Evolutionary conservation across 2,329 filamentous ascomycete genomes (phyloP).

Genomic region (Fusarium lyarnte): DNA sequence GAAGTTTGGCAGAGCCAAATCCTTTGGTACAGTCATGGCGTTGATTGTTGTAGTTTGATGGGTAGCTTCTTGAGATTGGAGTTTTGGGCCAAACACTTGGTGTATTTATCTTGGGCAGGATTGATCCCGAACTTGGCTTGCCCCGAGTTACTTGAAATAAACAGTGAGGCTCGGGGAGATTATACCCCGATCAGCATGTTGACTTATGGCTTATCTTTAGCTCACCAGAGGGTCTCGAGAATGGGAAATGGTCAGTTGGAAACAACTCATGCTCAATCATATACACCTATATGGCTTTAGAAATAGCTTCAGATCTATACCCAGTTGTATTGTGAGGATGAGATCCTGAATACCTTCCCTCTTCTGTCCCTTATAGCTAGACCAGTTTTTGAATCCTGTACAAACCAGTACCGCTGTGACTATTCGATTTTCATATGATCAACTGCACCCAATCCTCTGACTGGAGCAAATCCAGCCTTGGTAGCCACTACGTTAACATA

Average conservation of each 20-base stretch:
- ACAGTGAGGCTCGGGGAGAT: not conserved
- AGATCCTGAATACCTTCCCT: fast-evolving
- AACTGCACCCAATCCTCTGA: not conserved
- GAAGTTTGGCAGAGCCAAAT: not conserved
- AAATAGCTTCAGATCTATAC: fast-evolving
- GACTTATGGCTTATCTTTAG: not conserved
- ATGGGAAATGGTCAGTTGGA: fast-evolving
- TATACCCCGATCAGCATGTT: not conserved
- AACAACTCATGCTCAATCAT: fast-evolving
- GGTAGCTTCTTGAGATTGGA: fast-evolving
- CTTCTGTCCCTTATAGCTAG: fast-evolving
- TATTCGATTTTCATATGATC: not conserved
- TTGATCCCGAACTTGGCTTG: fast-evolving
- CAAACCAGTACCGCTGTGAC: not conserved
- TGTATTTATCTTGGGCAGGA: not conserved
- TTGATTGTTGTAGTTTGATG: fast-evolving
- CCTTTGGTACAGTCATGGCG: not conserved
- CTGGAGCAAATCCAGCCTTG: not conserved
- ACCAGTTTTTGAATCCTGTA: not conserved
- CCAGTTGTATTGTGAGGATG: fast-evolving
- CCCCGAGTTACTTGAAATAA: not conserved
- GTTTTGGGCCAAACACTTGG: fast-evolving
- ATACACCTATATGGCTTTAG: fast-evolving
- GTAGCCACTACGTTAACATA: not conserved
- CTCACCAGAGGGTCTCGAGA: not conserved